phyloP scores from a whole-genome alignment of 1,139 yeast species.

The Yamadazyma atlantica region DNA sequence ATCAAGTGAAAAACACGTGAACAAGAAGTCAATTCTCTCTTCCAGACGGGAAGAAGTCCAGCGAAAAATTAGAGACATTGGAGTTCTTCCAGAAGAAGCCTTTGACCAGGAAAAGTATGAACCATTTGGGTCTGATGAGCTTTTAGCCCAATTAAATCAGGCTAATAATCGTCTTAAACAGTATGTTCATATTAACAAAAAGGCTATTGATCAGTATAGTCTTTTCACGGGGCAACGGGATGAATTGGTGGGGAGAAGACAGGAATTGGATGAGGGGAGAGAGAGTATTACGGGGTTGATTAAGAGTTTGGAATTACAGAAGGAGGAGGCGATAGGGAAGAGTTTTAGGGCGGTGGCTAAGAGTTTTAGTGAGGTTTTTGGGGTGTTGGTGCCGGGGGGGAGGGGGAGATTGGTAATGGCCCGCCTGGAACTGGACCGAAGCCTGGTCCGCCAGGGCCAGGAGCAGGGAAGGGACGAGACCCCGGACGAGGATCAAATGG shows the following conservation, averaged over 20 bases:
- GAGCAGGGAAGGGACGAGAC: too few relatives aligned
- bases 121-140: slow-evolving; percentile 49
- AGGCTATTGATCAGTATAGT: slow-evolving; percentile 83
- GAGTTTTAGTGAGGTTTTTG: slow-evolving; percentile 74
- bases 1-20: slow-evolving; percentile 61
- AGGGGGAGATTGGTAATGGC: slow-evolving; percentile 71
- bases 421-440: too few relatives aligned
- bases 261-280: slow-evolving; percentile 70
- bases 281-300: slow-evolving; percentile 74
- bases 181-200: slow-evolving; percentile 80
- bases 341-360: slow-evolving; percentile 77
- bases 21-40: slow-evolving; percentile 60
- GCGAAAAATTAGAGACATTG: slow-evolving; percentile 75
- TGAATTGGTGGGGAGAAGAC: slow-evolving; percentile 61
- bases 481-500: too few relatives aligned
- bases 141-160: slow-evolving; percentile 55
- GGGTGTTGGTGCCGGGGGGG: slow-evolving; percentile 81
- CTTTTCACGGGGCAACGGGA: slow-evolving; percentile 74
- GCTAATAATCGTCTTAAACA: slow-evolving; percentile 60
- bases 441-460: too few relatives aligned
- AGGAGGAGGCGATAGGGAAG: slow-evolving; percentile 76
- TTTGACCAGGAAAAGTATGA: slow-evolving; percentile 45
- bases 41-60: slow-evolving; percentile 72
- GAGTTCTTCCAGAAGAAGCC: slow-evolving; percentile 86
- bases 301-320: slow-evolving; percentile 69